Evolutionary conservation across 352 stramenopile species (phyloP).

Genomic region (Globisporangium paroecandrum): DNA sequence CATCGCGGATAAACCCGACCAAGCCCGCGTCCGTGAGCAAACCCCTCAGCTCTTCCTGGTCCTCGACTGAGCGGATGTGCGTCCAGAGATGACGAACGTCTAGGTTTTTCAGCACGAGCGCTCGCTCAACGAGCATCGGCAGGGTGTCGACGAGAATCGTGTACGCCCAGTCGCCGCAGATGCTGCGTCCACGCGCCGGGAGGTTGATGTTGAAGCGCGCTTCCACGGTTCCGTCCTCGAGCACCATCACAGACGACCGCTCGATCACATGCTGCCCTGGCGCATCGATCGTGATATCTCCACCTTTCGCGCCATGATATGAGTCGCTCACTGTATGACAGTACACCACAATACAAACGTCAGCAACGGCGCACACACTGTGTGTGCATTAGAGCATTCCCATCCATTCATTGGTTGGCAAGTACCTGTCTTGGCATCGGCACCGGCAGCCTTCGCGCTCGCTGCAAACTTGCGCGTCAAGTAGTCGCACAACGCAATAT

Average conservation of each 20-base stretch:
- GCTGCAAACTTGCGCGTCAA: slow-evolving; percentile 83
- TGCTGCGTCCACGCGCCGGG: slow-evolving; percentile 90
- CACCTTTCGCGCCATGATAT: slow-evolving; percentile 89
- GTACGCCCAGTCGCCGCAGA: slow-evolving; percentile 91
- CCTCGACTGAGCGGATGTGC: slow-evolving; percentile 91
- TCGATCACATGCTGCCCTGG: slow-evolving; percentile 94
- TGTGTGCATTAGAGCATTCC: not conserved
- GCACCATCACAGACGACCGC: slow-evolving; percentile 86
- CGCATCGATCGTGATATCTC: slow-evolving; percentile 92
- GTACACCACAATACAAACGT: too few species aligned
- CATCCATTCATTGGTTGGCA: not conserved
- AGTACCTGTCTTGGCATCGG: slow-evolving; percentile 54
- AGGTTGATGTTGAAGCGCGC: slow-evolving; percentile 95
- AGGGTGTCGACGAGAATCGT: slow-evolving; percentile 91
- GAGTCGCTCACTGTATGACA: slow-evolving; percentile 45
- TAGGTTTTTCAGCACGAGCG: slow-evolving; percentile 76
- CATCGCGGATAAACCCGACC: slow-evolving; percentile 92
- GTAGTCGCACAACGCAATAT: slow-evolving; percentile 89
- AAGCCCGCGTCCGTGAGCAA: slow-evolving; percentile 82
- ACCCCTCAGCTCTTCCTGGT: slow-evolving; percentile 88
- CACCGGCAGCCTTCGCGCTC: slow-evolving; percentile 46
- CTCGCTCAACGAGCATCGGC: slow-evolving; percentile 77
- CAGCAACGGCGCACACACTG: too few species aligned
- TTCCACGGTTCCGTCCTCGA: slow-evolving; percentile 79
- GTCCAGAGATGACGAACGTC: slow-evolving; percentile 61